A percentile compares a stretch with the other conserved stretches of the same genome.
phyloP scores from a whole-genome alignment of 2,329 filamentous ascomycete genomes.

The Trichoderma aggressivum region DNA sequence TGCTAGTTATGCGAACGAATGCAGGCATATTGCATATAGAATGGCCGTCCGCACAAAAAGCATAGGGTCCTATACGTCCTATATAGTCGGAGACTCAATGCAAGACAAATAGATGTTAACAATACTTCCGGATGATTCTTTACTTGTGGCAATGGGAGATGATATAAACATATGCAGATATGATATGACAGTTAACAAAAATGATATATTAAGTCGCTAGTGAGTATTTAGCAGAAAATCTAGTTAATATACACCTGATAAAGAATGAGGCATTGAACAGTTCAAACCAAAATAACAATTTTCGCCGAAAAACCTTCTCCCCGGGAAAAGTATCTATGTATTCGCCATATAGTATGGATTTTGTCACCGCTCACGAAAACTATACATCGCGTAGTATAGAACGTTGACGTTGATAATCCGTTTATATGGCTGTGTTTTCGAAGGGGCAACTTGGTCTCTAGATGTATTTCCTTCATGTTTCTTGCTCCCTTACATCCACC shows the following conservation, averaged over 20 bases:
- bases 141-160: not conserved
- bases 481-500: slow-evolving; percentile 5
- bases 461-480: not conserved
- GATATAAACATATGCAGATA: not conserved
- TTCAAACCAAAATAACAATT: not conserved
- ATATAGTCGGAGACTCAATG: not conserved
- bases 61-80: not conserved
- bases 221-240: not conserved
- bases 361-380: not conserved
- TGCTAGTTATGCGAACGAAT: not conserved
- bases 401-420: not conserved
- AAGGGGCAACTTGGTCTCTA: not conserved
- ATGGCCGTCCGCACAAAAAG: not conserved
- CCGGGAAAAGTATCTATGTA: not conserved
- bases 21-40: not conserved
- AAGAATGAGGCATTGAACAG: not conserved
- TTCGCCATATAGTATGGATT: not conserved
- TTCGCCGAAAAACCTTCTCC: not conserved
- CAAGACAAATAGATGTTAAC: not conserved
- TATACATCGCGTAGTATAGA: not conserved
- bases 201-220: not conserved
- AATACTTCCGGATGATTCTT: not conserved
- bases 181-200: not conserved
- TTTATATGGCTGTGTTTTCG: not conserved
- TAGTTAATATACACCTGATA: not conserved